Evolutionary conservation across 83 land plant genomes (phyloP).

Genomic region (Thuja plicata): DNA sequence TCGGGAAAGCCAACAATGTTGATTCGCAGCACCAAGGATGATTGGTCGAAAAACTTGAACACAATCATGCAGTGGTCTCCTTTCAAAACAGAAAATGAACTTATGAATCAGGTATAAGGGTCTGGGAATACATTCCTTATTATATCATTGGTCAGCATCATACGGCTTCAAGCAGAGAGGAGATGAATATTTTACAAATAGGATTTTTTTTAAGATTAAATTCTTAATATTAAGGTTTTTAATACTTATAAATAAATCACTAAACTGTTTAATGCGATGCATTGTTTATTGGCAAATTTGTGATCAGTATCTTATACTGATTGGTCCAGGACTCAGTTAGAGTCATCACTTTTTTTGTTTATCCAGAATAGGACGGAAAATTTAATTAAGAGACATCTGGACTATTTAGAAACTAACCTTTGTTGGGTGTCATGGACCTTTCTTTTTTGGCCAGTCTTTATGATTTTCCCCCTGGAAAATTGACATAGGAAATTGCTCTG

Average conservation of each 20-base stretch:
- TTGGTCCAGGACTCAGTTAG: background rate
- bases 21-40: conserved; percentile 39
- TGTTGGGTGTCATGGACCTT: background rate
- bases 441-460: too few species aligned
- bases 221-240: background rate
- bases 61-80: conserved; percentile 82
- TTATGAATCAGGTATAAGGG: conserved; percentile 54
- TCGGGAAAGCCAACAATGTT: conserved; percentile 27
- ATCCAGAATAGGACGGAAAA: background rate
- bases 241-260: background rate
- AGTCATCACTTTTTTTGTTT: background rate
- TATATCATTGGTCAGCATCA: background rate
- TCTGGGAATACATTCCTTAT: background rate
- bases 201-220: background rate
- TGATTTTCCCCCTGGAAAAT: too few species aligned
- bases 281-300: background rate
- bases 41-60: conserved; percentile 57
- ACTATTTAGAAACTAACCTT: too few species aligned
- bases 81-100: conserved; percentile 64
- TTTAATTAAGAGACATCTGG: background rate
- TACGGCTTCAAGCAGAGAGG: background rate
- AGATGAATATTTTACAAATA: background rate
- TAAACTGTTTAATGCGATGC: background rate
- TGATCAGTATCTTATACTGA: background rate
- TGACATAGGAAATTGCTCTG: background rate